Conservation (phyloP, 179 eudicot species). For the Silene noctiflora region DNA sequence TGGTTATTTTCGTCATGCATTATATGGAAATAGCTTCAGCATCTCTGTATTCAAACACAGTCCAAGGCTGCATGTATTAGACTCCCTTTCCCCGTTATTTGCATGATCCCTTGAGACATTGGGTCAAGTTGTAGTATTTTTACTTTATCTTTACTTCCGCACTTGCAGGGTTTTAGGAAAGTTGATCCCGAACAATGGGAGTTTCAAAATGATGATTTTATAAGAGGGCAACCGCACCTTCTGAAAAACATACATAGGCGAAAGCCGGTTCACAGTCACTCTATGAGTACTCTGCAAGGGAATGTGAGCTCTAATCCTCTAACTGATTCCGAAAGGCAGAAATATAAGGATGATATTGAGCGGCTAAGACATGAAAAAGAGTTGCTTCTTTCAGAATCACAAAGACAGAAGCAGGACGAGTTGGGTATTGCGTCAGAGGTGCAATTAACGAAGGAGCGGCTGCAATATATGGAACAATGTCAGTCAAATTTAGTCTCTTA, state of each 20-base stretch:
- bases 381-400: constrained; percentile 44
- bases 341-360: constrained; percentile 54
- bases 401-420: constrained; percentile 45
- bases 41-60: not conserved
- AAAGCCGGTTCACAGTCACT: constrained; percentile 87
- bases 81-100: not conserved
- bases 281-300: constrained; percentile 46
- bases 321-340: constrained; percentile 60
- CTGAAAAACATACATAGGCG: constrained; percentile 76
- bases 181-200: constrained; percentile 91
- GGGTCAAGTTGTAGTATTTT: not conserved
- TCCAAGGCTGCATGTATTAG: not conserved
- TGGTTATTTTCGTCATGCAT: not conserved
- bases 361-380: constrained; percentile 51
- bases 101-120: not conserved
- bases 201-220: constrained; percentile 78
- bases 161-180: constrained; percentile 74
- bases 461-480: constrained; percentile 40
- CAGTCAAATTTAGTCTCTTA: constrained; percentile 43
- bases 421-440: constrained; percentile 39
- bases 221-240: constrained; percentile 71
- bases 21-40: no score
- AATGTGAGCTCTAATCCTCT: constrained; percentile 47
- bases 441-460: constrained; percentile 41
- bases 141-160: not conserved